Conservation (phyloP, 805 yeast species). For the Wickerhamiella domercqiae region DNA sequence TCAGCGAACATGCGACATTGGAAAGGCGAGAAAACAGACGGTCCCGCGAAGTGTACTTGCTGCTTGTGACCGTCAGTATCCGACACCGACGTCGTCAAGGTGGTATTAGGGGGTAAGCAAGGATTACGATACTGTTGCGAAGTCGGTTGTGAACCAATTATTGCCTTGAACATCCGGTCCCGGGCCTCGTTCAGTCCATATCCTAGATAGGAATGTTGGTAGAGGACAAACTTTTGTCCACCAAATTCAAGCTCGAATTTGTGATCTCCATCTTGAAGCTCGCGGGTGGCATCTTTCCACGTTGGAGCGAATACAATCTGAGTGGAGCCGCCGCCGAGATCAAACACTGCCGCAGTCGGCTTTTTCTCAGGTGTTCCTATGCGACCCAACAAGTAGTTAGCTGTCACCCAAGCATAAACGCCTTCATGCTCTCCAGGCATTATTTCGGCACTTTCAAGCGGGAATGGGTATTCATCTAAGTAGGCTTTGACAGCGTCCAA, state of each 20-base stretch:
- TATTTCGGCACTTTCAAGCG: conserved; percentile 79
- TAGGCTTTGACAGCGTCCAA: conserved; percentile 62
- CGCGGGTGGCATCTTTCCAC: conserved; percentile 26
- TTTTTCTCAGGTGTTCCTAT: conserved; percentile 62
- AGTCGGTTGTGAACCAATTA: conserved; percentile 36
- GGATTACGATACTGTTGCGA: conserved; percentile 38
- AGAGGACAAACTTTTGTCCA: conserved; percentile 59
- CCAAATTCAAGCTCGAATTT: conserved; percentile 71
- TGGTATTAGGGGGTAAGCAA: conserved; percentile 69
- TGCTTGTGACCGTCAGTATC: conserved; percentile 27
- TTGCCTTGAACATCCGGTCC: conserved; percentile 53
- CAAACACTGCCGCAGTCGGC: conserved; percentile 94
- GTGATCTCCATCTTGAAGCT: conserved; percentile 76
- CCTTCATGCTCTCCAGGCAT: conserved; percentile 98
- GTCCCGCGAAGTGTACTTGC: conserved; percentile 48
- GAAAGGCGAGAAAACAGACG: conserved; percentile 47
- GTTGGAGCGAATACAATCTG: conserved; percentile 96
- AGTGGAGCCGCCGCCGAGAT: conserved; percentile 96
- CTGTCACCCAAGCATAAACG: conserved; percentile 96
- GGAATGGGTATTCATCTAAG: conserved; percentile 73
- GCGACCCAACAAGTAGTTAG: conserved; percentile 84
- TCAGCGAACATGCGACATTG: conserved; percentile 85
- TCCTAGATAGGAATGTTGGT: conserved; percentile 91
- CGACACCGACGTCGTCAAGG: conserved; percentile 45
- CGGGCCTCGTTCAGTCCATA: conserved; percentile 94